These are phyloP conservation scores for Mucor ambiguus DNA, from an alignment of 371 early-diverging fungal genomes.

Conservation along the genomic window DNA sequence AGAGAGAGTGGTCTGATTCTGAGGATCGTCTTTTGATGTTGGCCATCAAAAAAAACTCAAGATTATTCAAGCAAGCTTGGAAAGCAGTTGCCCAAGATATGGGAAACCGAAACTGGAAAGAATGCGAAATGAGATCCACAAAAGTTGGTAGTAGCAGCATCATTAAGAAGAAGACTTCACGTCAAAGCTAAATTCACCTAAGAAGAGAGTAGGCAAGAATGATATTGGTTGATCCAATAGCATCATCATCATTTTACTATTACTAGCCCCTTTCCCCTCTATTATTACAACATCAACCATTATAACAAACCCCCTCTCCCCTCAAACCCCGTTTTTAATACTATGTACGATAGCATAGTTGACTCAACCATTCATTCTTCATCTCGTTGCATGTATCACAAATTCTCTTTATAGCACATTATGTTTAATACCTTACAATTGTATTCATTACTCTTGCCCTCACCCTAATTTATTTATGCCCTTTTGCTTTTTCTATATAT, in stretches of 20 bases:
- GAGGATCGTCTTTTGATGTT: slow-evolving; percentile 34
- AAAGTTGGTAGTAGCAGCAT: slow-evolving; percentile 3
- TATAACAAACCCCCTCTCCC: neutral
- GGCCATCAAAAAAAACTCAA: slow-evolving; percentile 38
- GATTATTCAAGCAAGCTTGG: slow-evolving; percentile 46
- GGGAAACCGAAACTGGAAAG: slow-evolving; percentile 37
- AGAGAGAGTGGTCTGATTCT: slow-evolving; percentile 34
- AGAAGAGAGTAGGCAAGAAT: neutral
- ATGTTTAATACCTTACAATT: slow-evolving; percentile 2
- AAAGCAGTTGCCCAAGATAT: slow-evolving; percentile 40
- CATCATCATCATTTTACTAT: neutral
- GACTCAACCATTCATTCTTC: neutral
- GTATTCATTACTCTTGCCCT: neutral
- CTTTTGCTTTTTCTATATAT: neutral
- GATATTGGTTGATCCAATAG: slow-evolving; percentile 3
- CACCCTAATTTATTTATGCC: neutral
- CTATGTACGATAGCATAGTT: slow-evolving; percentile 5
- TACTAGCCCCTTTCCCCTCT: neutral
- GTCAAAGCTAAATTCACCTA: neutral
- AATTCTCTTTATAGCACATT: neutral
- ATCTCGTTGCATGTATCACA: slow-evolving; percentile 3
- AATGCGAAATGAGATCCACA: slow-evolving; percentile 36
- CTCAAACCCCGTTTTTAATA: neutral
- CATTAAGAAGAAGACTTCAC: neutral
- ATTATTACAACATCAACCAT: neutral